These are phyloP conservation scores for Magnolia changhungtana DNA, from an alignment of 164 flowering plant species.

Conservation along the genomic window DNA sequence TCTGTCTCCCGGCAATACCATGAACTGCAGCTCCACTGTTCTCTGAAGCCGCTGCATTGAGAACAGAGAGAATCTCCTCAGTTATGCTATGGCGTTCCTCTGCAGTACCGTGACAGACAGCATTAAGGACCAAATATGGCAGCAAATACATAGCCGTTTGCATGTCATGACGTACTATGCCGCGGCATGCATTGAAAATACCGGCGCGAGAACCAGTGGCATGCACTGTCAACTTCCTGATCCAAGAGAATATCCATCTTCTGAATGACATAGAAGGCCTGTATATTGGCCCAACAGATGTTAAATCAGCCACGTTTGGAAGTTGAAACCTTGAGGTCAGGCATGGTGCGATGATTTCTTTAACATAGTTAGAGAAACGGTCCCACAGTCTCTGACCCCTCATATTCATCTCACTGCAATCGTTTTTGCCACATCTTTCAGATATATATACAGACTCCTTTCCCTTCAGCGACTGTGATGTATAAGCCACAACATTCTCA, in stretches of 20 bases:
- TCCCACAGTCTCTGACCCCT: constrained; percentile 94
- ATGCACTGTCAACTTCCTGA: constrained; percentile 70
- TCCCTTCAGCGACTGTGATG: constrained; percentile 28
- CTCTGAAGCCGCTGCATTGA: constrained; percentile 82
- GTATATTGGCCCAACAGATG: constrained; percentile 73
- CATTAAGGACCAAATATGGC: constrained; percentile 90
- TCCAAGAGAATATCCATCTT: constrained; percentile 92
- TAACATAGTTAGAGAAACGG: constrained; percentile 90
- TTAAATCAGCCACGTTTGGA: constrained; percentile 68
- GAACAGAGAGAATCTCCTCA: constrained; percentile 89
- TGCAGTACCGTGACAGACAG: constrained; percentile 81
- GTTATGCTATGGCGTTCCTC: constrained; percentile 85
- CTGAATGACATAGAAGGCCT: constrained; percentile 87
- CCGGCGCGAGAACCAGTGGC: constrained; percentile 89
- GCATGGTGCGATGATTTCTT: constrained; percentile 98
- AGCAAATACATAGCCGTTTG: constrained; percentile 85
- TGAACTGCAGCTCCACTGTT: constrained; percentile 49
- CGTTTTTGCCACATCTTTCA: constrained; percentile 17
- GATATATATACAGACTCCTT: constrained; percentile 24
- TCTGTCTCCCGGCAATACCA: constrained; percentile 65
- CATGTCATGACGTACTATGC: constrained; percentile 96
- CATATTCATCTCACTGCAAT: constrained; percentile 33
- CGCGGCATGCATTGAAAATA: constrained; percentile 92
- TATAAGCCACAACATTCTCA: constrained; percentile 45
- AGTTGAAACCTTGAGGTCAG: constrained; percentile 92